A percentile compares a stretch with the other conserved stretches of the same genome.
Evolutionary conservation across 306 rosid species (phyloP).

Genomic region (Begonia fuchsioides): DNA sequence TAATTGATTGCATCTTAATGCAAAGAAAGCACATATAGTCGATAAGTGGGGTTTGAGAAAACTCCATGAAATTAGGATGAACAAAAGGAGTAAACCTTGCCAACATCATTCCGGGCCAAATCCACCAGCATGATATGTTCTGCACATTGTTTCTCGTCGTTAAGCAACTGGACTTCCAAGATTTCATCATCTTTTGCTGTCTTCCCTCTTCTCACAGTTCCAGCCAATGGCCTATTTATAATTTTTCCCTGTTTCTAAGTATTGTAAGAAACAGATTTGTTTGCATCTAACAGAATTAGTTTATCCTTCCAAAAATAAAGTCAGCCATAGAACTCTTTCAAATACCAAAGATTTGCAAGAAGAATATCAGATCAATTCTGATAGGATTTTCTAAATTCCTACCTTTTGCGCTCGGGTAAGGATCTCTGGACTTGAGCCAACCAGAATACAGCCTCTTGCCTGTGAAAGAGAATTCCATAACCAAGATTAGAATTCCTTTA

Average conservation of each 20-base stretch:
- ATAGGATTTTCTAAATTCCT: background rate
- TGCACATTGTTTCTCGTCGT: conserved; percentile 65
- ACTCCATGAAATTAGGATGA: conserved; percentile 5
- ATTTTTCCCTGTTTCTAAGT: conserved; percentile 42
- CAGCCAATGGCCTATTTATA: conserved; percentile 80
- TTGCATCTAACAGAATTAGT: no score
- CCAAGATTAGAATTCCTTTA: background rate
- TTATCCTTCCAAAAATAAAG: no score
- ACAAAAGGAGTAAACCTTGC: conserved; percentile 38
- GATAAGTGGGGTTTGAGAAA: background rate
- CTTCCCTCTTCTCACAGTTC: conserved; percentile 55
- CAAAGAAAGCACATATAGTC: no score
- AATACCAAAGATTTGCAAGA: no score
- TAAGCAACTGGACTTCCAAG: conserved; percentile 36
- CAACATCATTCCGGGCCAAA: conserved; percentile 87
- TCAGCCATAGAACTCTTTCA: no score
- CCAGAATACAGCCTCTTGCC: conserved; percentile 85
- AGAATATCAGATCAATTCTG: background rate
- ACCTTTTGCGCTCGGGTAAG: conserved; percentile 52
- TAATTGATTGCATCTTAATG: no score
- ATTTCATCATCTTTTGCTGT: conserved; percentile 39
- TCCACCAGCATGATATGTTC: conserved; percentile 87
- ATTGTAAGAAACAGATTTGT: conserved; percentile 7
- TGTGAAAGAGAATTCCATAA: conserved; percentile 8
- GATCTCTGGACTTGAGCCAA: conserved; percentile 84